Evolutionary conservation across 192 early-diverging fungal genomes (phyloP).

Genomic region (Coemansia sp.): DNA sequence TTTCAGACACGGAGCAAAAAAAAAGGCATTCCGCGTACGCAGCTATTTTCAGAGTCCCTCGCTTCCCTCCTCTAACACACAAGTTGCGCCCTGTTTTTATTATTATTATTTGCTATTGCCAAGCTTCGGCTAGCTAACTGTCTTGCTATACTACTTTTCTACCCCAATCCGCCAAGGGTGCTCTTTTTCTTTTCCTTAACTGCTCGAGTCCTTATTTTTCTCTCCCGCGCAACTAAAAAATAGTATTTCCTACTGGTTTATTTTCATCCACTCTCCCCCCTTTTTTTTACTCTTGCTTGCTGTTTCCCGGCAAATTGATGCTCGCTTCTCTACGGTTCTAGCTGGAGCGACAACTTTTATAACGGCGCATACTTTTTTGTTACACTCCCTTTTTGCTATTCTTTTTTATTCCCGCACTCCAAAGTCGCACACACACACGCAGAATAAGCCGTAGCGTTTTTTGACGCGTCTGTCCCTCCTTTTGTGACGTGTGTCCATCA

Average conservation of each 20-base stretch:
- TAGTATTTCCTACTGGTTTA: slow-evolving; percentile 5
- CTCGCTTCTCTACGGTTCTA: not conserved
- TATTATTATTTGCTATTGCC: not conserved
- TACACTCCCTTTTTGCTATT: not conserved
- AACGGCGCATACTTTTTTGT: slow-evolving; percentile 8
- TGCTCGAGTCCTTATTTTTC: not conserved
- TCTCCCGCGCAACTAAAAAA: slow-evolving; percentile 3
- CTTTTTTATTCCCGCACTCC: slow-evolving; percentile 5
- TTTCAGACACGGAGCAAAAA: slow-evolving; percentile 3
- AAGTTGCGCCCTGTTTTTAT: not conserved
- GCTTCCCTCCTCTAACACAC: not conserved
- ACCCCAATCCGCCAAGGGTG: slow-evolving; percentile 1
- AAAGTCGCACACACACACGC: not conserved
- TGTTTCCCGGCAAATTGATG: not conserved
- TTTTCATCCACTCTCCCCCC: not conserved
- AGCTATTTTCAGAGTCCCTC: not conserved
- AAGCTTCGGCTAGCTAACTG: not conserved
- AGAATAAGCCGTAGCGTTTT: not conserved
- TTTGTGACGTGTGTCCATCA: not conserved
- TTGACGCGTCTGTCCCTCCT: not conserved
- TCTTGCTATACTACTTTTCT: not conserved
- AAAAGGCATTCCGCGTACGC: not conserved
- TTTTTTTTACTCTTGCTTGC: not conserved
- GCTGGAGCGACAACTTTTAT: slow-evolving; percentile 5
- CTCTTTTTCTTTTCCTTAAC: not conserved